Evolutionary conservation across 768 basidiomycete genomes (phyloP).

Genomic region (Boletus bicolor): DNA sequence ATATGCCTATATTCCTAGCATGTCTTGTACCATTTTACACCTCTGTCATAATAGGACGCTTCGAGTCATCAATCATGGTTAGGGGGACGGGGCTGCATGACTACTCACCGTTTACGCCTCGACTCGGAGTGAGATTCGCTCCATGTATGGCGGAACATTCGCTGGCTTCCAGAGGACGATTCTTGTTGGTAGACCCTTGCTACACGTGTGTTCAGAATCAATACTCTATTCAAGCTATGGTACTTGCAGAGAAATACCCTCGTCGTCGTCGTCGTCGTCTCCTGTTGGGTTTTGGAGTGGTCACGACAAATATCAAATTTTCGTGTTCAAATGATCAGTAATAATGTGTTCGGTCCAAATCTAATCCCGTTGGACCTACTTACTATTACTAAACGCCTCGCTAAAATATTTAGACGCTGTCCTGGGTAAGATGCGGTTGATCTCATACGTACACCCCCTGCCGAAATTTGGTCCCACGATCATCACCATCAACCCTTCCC

Average conservation of each 20-base stretch:
- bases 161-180: no score
- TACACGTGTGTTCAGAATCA: background rate
- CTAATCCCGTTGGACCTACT: background rate
- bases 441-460: no score
- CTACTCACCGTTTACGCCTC: no score
- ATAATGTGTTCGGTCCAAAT: background rate
- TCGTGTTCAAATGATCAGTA: background rate
- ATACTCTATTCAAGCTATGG: no score
- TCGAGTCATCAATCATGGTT: background rate
- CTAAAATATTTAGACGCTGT: background rate
- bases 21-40: background rate
- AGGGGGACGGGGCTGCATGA: no score
- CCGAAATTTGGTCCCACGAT: slow-evolving; percentile 8
- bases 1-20: background rate
- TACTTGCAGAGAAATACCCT: background rate
- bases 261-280: background rate
- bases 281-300: no score
- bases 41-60: background rate
- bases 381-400: background rate
- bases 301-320: background rate
- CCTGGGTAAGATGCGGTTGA: no score
- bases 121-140: no score
- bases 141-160: no score
- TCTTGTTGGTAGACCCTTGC: no score
- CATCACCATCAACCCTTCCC: slow-evolving; percentile 10